phyloP scores from a whole-genome alignment of 106 monocot genomes.

The Xerophyta viscosa region DNA sequence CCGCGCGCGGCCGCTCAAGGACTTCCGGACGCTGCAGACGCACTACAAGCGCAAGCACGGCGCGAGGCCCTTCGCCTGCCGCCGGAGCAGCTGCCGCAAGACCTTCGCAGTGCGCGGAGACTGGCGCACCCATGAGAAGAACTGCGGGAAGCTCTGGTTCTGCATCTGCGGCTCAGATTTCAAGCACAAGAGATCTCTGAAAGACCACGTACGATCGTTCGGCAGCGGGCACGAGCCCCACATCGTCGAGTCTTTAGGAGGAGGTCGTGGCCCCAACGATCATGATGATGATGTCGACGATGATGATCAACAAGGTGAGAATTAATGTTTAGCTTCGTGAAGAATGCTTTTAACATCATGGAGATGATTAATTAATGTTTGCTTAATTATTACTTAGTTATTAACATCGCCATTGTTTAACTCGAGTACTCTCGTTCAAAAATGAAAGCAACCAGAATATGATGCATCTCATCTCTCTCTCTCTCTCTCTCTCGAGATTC shows the following conservation, averaged over 20 bases:
- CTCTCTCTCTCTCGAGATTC: too few species aligned
- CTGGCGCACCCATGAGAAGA: constrained; percentile 82
- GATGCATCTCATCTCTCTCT: too few species aligned
- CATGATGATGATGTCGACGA: constrained; percentile 16
- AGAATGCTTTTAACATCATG: too few species aligned
- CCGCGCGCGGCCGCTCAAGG: constrained; percentile 51
- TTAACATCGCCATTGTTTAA: too few species aligned
- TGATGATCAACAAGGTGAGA: background rate
- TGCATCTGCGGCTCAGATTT: constrained; percentile 77
- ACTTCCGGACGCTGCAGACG: constrained; percentile 71
- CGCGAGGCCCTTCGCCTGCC: constrained; percentile 44
- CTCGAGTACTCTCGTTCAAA: too few species aligned
- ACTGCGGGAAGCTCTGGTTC: constrained; percentile 72
- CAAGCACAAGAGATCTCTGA: constrained; percentile 69
- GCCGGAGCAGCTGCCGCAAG: constrained; percentile 53
- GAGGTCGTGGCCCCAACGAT: constrained; percentile 18
- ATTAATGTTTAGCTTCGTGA: too few species aligned
- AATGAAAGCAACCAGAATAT: too few species aligned
- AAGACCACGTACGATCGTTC: constrained; percentile 71
- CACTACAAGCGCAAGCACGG: constrained; percentile 76
- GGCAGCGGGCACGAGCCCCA: constrained; percentile 64
- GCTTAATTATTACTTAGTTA: too few species aligned
- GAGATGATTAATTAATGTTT: too few species aligned
- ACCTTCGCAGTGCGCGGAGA: constrained; percentile 62
- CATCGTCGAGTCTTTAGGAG: constrained; percentile 36